These are phyloP conservation scores for Syncephalastrum racemosum DNA, from an alignment of 371 early-diverging fungal genomes.

Conservation along the genomic window DNA sequence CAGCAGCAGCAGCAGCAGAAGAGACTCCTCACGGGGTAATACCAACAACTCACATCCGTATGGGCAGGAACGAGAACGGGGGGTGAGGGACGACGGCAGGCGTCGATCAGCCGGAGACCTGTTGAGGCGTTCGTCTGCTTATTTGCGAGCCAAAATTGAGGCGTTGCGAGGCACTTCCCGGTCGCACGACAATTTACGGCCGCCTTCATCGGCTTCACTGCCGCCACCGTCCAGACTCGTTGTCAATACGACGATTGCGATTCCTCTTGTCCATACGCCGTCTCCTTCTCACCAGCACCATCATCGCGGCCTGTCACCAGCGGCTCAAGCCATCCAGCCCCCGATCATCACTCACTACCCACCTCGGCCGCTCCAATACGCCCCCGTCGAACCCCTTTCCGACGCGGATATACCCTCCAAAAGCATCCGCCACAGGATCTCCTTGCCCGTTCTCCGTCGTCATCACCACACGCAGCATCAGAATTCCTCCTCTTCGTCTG, in stretches of 20 bases:
- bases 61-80: too few species aligned
- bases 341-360: constrained; percentile 16
- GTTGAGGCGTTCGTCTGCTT: constrained; percentile 45
- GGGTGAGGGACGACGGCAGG: constrained; percentile 8
- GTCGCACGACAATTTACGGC: constrained; percentile 13
- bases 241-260: constrained; percentile 45
- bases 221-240: constrained; percentile 33
- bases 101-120: constrained; percentile 42
- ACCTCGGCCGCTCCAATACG: constrained; percentile 11
- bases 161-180: constrained; percentile 22
- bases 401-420: constrained; percentile 2
- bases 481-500: too few species aligned
- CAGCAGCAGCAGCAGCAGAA: constrained; percentile 8
- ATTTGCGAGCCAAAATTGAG: constrained; percentile 41
- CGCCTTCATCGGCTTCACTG: constrained; percentile 3
- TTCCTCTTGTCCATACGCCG: constrained; percentile 16
- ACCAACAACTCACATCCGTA: too few species aligned
- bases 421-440: constrained; percentile 1
- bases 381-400: constrained; percentile 5
- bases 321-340: constrained; percentile 21
- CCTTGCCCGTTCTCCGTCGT: constrained; percentile 6
- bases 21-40: background rate
- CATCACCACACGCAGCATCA: too few species aligned
- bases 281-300: constrained; percentile 7
- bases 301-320: constrained; percentile 8